Conservation (phyloP, 1,284 basidiomycete species). For the Pyrrhoderma noxium region DNA sequence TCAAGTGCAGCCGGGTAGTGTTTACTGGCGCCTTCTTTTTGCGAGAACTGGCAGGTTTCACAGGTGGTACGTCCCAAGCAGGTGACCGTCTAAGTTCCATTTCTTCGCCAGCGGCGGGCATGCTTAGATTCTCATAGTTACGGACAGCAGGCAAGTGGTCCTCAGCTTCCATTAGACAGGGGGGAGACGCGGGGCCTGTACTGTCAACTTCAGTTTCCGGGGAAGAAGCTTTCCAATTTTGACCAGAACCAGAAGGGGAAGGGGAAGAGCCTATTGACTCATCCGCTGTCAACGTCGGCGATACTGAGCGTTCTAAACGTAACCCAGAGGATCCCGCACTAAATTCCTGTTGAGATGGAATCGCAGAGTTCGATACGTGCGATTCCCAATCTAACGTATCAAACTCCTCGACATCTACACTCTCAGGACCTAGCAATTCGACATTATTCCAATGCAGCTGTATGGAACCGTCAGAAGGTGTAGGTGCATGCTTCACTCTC, state of each 20-base stretch:
- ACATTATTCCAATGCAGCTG: conserved; percentile 38
- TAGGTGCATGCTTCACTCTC: background rate
- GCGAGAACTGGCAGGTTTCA: conserved; percentile 18
- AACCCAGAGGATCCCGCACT: background rate
- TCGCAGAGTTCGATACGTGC: background rate
- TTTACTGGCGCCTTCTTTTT: conserved; percentile 14
- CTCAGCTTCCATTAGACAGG: background rate
- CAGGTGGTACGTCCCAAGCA: conserved; percentile 8
- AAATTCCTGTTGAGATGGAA: too few relatives aligned
- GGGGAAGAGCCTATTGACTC: conserved; percentile 6
- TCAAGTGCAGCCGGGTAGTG: conserved; percentile 22
- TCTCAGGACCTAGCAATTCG: conserved; percentile 43
- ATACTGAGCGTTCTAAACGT: background rate
- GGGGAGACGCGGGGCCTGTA: conserved; percentile 11
- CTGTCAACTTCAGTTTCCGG: conserved; percentile 16
- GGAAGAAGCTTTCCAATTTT: conserved; percentile 6
- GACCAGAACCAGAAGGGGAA: conserved; percentile 3
- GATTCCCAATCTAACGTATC: conserved; percentile 26
- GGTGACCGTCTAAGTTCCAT: conserved; percentile 7
- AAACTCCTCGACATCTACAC: conserved; percentile 37
- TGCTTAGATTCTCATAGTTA: background rate
- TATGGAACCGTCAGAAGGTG: background rate
- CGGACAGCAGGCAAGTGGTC: background rate
- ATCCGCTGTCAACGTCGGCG: background rate
- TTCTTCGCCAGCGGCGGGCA: background rate